phyloP scores from a whole-genome alignment of 225 moss, liverwort and hornwort species.

The Pleurozium schreberi region DNA sequence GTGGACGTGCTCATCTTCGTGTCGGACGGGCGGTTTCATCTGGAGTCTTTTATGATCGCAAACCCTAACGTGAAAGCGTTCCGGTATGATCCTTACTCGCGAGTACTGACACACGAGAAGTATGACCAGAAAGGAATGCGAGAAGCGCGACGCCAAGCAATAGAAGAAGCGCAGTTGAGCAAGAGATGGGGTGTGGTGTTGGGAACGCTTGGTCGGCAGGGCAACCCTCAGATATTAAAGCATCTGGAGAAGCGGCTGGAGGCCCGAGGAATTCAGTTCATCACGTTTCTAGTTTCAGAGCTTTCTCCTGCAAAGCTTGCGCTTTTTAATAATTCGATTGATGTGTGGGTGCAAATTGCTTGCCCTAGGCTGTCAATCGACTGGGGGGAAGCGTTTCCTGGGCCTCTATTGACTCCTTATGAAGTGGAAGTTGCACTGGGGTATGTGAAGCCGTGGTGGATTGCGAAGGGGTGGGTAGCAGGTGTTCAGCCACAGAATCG shows the following conservation, averaged over 20 bases:
- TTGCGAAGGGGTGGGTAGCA: constrained; percentile 20
- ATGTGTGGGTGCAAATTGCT: constrained; percentile 95
- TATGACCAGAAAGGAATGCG: constrained; percentile 94
- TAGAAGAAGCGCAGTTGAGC: constrained; percentile 53
- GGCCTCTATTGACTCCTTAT: constrained; percentile 77
- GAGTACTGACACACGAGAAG: constrained; percentile 66
- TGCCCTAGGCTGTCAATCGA: constrained; percentile 93
- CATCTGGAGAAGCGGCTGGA: constrained; percentile 70
- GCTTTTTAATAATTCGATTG: constrained; percentile 54
- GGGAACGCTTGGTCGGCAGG: constrained; percentile 90
- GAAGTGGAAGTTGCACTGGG: constrained; percentile 96
- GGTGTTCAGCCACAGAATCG: constrained; percentile 11
- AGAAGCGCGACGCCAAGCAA: constrained; percentile 60
- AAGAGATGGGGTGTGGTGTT: constrained; percentile 79
- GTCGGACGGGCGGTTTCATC: constrained; percentile 88
- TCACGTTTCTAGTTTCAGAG: constrained; percentile 82
- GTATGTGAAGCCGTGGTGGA: constrained; percentile 92
- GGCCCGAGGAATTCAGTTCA: constrained; percentile 53
- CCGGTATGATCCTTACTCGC: constrained; percentile 86
- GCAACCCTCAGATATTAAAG: constrained; percentile 72
- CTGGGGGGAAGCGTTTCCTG: constrained; percentile 86
- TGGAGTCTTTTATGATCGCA: constrained; percentile 96
- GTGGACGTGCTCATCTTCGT: constrained; percentile 75
- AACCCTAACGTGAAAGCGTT: constrained; percentile 79
- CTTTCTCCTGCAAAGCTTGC: constrained; percentile 74